phyloP scores from a whole-genome alignment of 2,329 filamentous ascomycete species.

The Coleophoma crateriformis region DNA sequence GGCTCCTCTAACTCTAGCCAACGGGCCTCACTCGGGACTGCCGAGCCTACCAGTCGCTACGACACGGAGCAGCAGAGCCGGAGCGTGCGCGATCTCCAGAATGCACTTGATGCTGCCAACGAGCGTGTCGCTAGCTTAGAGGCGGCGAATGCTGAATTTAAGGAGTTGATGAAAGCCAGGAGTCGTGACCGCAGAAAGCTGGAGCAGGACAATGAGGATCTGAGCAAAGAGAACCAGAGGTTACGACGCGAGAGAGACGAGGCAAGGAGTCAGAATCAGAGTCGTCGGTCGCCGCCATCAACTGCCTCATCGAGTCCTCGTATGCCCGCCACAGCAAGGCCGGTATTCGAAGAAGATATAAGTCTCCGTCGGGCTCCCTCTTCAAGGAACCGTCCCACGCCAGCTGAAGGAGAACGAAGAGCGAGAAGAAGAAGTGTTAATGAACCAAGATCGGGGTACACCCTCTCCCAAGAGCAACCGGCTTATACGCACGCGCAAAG shows the following conservation, averaged over 20 bases:
- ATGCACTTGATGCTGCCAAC: constrained; percentile 20
- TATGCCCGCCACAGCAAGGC: no score
- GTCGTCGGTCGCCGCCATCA: not conserved
- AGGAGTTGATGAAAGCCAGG: constrained; percentile 7
- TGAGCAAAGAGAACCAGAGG: constrained; percentile 5
- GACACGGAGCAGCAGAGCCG: constrained; percentile 13
- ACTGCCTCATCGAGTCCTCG: not conserved
- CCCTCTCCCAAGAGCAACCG: no score
- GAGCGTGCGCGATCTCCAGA: constrained; percentile 12
- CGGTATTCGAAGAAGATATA: not conserved
- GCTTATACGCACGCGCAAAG: no score
- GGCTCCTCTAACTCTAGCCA: constrained; percentile 16
- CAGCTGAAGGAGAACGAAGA: no score
- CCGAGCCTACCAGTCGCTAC: constrained; percentile 5
- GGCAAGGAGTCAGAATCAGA: not conserved
- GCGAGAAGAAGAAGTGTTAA: no score
- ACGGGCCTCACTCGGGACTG: constrained; percentile 18
- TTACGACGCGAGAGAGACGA: constrained; percentile 4
- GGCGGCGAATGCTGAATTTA: constrained; percentile 4
- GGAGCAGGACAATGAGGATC: constrained; percentile 2
- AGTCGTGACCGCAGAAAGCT: constrained; percentile 6
- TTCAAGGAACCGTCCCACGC: no score
- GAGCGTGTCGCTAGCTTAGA: constrained; percentile 12
- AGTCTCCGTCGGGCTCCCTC: no score
- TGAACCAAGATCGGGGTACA: no score